Base-by-base conservation (phyloP, 1,139 yeast genomes). In the Magnusiomyces paraingens region DNA sequence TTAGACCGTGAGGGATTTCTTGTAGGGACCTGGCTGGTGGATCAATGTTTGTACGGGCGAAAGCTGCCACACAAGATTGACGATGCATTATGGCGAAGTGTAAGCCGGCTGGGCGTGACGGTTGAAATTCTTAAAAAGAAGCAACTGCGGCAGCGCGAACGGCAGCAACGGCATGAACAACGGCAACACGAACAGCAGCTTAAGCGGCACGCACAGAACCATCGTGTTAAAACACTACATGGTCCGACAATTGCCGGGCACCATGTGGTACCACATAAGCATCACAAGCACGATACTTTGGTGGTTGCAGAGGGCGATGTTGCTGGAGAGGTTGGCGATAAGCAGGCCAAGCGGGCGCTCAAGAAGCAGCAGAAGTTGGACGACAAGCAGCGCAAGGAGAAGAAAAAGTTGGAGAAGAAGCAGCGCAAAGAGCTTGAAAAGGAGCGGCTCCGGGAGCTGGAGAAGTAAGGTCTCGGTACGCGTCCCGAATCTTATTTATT, bases 1-100 rank as follows among this genome's bases (percentile, higher is more conserved):
- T 72, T 91, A 52, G 87, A 85, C 63, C 80, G 87, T 58, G 84
- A 82, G 49, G 91, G 91, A 59, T 93, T 93, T 64, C 72, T 91
- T 43, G 94, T 90, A 14, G 99, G 96, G 0, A 89, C 86, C 88
- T 91, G 98, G 98, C 71, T 89, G 6, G 93, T 91, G 1, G 98
- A 91, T 68, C 98, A 91, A 68, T 87, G 96, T 64, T 74, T 91
- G n/a, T 93, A 91, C 66, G 98, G 98, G 0, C 76, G 96, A 41
- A 93, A 93, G 67, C 73, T 93, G 51, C 97, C 98, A 0, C 78
- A 80, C 59, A 71, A 71, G 79, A 76, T 61, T 18, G 68, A 66
- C 26, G 64, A 65, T 29, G 66, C 64, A 14, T 64, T 73, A 3
- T 73, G 76, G 76, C 65, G 67, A 42, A 65, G 72, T 44, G 73